Conservation (phyloP, 179 eudicot species). For the Patellifolia procumbens region DNA sequence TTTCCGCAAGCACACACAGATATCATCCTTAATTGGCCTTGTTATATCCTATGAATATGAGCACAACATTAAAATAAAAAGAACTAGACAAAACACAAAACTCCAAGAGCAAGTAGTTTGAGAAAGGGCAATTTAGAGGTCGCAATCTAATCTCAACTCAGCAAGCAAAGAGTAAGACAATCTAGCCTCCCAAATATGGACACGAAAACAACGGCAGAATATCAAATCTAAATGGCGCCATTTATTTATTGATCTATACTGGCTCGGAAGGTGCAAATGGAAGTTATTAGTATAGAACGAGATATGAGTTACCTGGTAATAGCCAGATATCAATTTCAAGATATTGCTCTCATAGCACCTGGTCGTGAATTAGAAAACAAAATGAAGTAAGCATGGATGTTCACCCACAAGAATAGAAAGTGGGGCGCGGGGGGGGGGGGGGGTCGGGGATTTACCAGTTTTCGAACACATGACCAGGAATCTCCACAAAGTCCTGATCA, state of each 20-base stretch:
- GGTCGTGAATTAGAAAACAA: slow-evolving; percentile 20
- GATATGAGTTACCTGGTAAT: slow-evolving; percentile 68
- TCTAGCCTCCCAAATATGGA: neutral
- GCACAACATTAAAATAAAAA: neutral
- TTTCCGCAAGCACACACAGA: slow-evolving; percentile 63
- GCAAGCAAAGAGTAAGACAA: neutral
- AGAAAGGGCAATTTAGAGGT: neutral
- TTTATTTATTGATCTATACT: neutral
- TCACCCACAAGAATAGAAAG: neutral
- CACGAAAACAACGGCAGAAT: neutral
- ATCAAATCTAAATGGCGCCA: slow-evolving; percentile 7
- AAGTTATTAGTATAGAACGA: neutral
- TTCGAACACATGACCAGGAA: slow-evolving; percentile 81
- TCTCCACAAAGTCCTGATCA: slow-evolving; percentile 93
- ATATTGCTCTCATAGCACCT: slow-evolving; percentile 86
- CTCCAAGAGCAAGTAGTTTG: neutral
- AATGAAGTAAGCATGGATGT: slow-evolving; percentile 11
- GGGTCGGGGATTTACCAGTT: slow-evolving; percentile 55
- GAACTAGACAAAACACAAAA: neutral
- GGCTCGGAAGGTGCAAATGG: neutral
- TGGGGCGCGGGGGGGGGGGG: neutral
- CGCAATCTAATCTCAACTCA: neutral
- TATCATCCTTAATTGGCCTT: slow-evolving; percentile 75
- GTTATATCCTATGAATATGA: slow-evolving; percentile 72
- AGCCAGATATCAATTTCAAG: slow-evolving; percentile 81